Evolutionary conservation across 1,284 basidiomycete species (phyloP).

Genomic region (Pseudozyma sp.): DNA sequence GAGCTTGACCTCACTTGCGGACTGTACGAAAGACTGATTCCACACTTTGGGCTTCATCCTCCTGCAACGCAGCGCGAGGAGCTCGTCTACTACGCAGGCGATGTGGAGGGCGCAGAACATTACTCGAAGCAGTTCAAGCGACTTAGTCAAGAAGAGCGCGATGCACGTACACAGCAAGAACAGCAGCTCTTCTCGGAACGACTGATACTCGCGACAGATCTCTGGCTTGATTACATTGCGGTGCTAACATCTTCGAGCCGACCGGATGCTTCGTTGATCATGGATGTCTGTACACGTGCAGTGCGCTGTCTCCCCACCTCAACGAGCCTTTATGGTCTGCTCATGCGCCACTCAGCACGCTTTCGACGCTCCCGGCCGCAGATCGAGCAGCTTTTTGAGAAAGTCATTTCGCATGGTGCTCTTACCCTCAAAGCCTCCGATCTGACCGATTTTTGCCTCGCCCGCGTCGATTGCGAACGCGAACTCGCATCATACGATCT

Average conservation of each 20-base stretch:
- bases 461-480: slow-evolving; percentile 63
- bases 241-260: slow-evolving; percentile 16
- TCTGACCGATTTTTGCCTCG: slow-evolving; percentile 54
- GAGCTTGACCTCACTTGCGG: slow-evolving; percentile 32
- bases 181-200: slow-evolving; percentile 35
- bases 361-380: slow-evolving; percentile 49
- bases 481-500: slow-evolving; percentile 46
- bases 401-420: slow-evolving; percentile 28
- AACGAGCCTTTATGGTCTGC: slow-evolving; percentile 43
- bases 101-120: slow-evolving; percentile 26
- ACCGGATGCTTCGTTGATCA: slow-evolving; percentile 41
- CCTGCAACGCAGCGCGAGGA: slow-evolving; percentile 31
- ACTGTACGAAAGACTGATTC: slow-evolving; percentile 40
- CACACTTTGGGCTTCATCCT: slow-evolving; percentile 38
- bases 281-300: slow-evolving; percentile 46
- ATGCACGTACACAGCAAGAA: slow-evolving; percentile 23
- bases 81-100: slow-evolving; percentile 26
- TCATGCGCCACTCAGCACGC: slow-evolving; percentile 50
- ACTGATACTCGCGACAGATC: slow-evolving; percentile 33
- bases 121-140: slow-evolving; percentile 33
- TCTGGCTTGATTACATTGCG: slow-evolving; percentile 63
- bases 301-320: slow-evolving; percentile 50
- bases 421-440: slow-evolving; percentile 32
- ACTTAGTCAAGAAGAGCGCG: slow-evolving; percentile 14
- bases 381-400: slow-evolving; percentile 53